A percentile compares a stretch with the other conserved stretches of the same genome.
phyloP scores from a whole-genome alignment of 208 protist species.

The Trichomonas tenax region DNA sequence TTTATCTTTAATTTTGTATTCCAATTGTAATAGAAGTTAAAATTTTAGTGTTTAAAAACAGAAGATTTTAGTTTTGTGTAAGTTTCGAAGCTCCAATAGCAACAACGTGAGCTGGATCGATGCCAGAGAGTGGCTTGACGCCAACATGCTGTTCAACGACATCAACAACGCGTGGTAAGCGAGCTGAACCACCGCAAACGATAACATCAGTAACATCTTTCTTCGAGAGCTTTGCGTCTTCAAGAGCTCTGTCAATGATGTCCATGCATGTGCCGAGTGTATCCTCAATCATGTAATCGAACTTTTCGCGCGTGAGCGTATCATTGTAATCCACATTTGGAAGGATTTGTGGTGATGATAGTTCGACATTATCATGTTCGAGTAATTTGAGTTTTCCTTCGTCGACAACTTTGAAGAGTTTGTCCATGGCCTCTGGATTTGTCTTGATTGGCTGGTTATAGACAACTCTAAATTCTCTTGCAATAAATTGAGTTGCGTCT shows the following conservation, averaged over 20 bases:
- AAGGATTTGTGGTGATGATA: no score
- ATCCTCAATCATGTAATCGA: slow-evolving; percentile 35
- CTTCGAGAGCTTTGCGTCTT: slow-evolving; percentile 35
- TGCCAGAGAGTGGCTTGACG: slow-evolving; percentile 26
- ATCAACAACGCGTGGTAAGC: slow-evolving; percentile 33
- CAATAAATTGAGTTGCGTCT: no score
- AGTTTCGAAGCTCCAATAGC: slow-evolving; percentile 72
- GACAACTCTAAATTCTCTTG: no score
- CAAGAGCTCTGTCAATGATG: slow-evolving; percentile 21
- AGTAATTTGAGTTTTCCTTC: no score
- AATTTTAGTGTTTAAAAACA: no score
- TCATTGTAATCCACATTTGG: slow-evolving; percentile 21
- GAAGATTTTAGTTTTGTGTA: no score
- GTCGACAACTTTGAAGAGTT: no score
- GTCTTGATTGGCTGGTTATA: no score
- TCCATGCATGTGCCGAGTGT: slow-evolving; percentile 30
- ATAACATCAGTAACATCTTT: slow-evolving; percentile 45
- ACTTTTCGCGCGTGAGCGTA: slow-evolving; percentile 24
- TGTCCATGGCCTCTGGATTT: no score
- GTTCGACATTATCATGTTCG: no score
- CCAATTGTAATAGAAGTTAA: no score
- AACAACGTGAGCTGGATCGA: slow-evolving; percentile 60
- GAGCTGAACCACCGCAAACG: slow-evolving; percentile 46
- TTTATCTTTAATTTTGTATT: no score
- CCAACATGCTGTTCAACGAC: slow-evolving; percentile 28